phyloP scores from a whole-genome alignment of 306 rosid genomes.

The Delonix regia region DNA sequence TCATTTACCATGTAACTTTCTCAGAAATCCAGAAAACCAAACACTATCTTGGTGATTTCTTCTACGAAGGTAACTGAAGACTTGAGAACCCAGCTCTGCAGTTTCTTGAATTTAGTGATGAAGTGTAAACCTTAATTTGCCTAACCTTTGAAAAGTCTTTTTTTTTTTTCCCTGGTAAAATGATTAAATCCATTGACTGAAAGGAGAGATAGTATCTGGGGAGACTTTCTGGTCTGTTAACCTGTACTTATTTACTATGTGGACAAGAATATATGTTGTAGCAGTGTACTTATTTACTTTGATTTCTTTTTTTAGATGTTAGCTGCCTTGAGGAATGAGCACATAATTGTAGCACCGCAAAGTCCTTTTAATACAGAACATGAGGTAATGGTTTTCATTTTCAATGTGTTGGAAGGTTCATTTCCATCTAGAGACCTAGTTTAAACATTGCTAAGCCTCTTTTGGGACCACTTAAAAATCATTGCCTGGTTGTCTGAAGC shows the following conservation, averaged over 20 bases:
- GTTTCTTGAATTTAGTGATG: too few relatives aligned
- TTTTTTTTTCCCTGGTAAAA: too few relatives aligned
- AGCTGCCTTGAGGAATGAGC: slow-evolving; percentile 84
- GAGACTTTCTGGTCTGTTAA: neutral
- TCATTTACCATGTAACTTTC: too few relatives aligned
- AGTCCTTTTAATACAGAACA: slow-evolving; percentile 85
- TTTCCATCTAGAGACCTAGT: neutral
- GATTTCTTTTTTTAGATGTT: slow-evolving; percentile 64
- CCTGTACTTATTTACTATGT: neutral
- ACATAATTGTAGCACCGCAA: slow-evolving; percentile 50
- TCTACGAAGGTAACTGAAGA: too few relatives aligned
- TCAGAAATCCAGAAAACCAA: too few relatives aligned
- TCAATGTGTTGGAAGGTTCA: slow-evolving; percentile 10
- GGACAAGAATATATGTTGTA: neutral
- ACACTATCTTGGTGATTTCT: too few relatives aligned
- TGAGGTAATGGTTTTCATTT: slow-evolving; percentile 60
- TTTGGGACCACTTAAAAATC: slow-evolving; percentile 1
- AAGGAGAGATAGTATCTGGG: neutral
- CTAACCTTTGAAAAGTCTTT: too few relatives aligned
- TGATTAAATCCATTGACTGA: too few relatives aligned
- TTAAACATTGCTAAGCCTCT: slow-evolving; percentile 4
- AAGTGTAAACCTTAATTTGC: too few relatives aligned
- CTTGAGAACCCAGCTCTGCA: too few relatives aligned
- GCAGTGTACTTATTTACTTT: slow-evolving; percentile 35
- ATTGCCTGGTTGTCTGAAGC: neutral